Base-by-base conservation (phyloP, 345 rosid species). In the Corchorus capsularis region DNA sequence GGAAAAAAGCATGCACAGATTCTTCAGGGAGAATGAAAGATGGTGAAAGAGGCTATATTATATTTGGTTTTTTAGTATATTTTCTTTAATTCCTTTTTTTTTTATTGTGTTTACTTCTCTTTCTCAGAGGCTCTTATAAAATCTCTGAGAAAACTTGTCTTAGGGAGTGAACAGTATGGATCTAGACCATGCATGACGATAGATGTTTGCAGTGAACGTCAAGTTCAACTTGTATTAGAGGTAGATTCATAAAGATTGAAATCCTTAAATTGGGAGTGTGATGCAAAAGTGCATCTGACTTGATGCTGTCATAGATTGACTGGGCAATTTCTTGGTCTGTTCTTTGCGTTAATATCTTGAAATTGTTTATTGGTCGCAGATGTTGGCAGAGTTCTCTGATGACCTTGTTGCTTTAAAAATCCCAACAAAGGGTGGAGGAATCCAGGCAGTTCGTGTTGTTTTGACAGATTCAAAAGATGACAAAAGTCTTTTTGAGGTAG, bases 161-260 rank as follows among this genome's bases (percentile, higher is more conserved):
- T 85, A 41, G 89, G 88, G 16, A 81, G 75, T 67, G 94, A 92
- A 70, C 85, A 86, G 72, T 87, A 79, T 83, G 81, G 87, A 59
- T 89, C 97, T 17, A 88, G 98, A 86, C 91, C 96, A 27, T 80
- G 92, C 79, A 83, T 89, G 83, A 88, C 85, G 69, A 87, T 93
- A 70, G 98, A 93, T 66, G 92, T 92, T 76, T 93, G 96, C 71
- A 93, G 93, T 76, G 96, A 93, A 77, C 92, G 90, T 52, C 99
- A 93, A 81, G 91, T 82, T 57, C 92, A 89, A 77, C 94, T 93
- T 46, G 85, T 82, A 20, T 49, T 87, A 70, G 88, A 88, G 97
- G 99, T 95, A 81, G 71, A 68, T 59, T 82, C 59, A 55, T 74
- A 49, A n/a, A 39, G 16, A n/a, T 71, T 71, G 37, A 5, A 35